Evolutionary conservation across 2,329 filamentous ascomycete species (phyloP).

Genomic region (Alternaria gansuensis): DNA sequence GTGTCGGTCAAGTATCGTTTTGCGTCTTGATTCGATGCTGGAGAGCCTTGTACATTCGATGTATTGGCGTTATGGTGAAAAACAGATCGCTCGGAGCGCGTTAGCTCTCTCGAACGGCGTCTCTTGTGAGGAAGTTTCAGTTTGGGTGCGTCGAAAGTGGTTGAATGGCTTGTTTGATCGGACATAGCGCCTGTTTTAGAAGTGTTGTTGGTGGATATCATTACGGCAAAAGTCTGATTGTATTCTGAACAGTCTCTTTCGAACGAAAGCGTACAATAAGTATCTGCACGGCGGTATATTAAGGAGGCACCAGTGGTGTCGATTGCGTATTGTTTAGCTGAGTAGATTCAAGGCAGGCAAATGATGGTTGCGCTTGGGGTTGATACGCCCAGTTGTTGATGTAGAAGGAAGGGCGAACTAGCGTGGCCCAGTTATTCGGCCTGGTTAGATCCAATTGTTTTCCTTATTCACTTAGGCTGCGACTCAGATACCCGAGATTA

Average conservation of each 20-base stretch:
- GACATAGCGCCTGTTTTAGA: neutral
- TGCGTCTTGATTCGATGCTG: neutral
- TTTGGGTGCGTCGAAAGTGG: neutral
- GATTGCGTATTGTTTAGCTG: rapidly evolving
- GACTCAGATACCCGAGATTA: neutral
- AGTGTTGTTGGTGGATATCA: neutral
- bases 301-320: neutral
- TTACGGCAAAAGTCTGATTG: neutral
- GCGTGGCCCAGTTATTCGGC: neutral
- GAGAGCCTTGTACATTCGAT: neutral
- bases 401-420: neutral
- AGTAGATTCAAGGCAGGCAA: neutral
- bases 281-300: neutral
- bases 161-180: neutral
- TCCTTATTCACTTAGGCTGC: neutral
- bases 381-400: neutral
- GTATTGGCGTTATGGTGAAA: neutral
- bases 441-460: neutral
- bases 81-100: neutral
- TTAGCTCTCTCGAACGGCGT: neutral
- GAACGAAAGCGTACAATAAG: neutral
- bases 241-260: neutral
- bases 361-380: neutral
- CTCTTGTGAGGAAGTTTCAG: neutral
- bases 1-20: neutral